phyloP scores from a whole-genome alignment of 2,329 filamentous ascomycete species.

The Microthyrium microscopicum region DNA sequence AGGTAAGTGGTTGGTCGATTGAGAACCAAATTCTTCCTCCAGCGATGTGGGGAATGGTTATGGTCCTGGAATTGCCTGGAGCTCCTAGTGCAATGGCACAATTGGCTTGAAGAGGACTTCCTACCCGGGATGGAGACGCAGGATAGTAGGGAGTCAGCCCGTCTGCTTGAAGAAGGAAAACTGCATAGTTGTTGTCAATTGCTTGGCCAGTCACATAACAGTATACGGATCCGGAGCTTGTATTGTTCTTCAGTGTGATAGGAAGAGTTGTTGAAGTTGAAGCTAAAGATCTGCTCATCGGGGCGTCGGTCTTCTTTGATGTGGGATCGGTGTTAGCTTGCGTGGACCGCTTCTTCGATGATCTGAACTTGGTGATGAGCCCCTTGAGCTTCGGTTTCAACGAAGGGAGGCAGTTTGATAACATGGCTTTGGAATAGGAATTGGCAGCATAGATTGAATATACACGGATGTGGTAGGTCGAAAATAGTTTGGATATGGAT shows the following conservation, averaged over 20 bases:
- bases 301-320: no score
- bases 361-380: no score
- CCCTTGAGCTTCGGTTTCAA: no score
- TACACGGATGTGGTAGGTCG: no score
- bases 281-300: no score
- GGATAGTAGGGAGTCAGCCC: slow-evolving; percentile 51
- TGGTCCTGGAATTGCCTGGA: slow-evolving; percentile 39
- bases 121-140: slow-evolving; percentile 34
- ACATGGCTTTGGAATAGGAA: no score
- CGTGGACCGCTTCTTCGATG: no score
- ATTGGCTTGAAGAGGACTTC: slow-evolving; percentile 37
- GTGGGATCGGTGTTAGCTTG: no score
- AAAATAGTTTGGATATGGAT: no score
- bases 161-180: slow-evolving; percentile 48
- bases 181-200: slow-evolving; percentile 39
- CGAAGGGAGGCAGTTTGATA: no score
- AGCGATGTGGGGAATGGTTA: slow-evolving; percentile 52
- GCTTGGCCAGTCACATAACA: slow-evolving; percentile 56
- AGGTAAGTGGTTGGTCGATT: slow-evolving; percentile 42
- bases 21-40: slow-evolving; percentile 60
- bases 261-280: slow-evolving; percentile 31
- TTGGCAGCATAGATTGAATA: no score
- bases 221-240: slow-evolving; percentile 41
- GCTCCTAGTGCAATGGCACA: slow-evolving; percentile 47
- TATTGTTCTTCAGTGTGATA: slow-evolving; percentile 50